These are phyloP conservation scores for Zymoseptoria tritici DNA, from an alignment of 2,329 filamentous ascomycete species.

Conservation along the genomic window DNA sequence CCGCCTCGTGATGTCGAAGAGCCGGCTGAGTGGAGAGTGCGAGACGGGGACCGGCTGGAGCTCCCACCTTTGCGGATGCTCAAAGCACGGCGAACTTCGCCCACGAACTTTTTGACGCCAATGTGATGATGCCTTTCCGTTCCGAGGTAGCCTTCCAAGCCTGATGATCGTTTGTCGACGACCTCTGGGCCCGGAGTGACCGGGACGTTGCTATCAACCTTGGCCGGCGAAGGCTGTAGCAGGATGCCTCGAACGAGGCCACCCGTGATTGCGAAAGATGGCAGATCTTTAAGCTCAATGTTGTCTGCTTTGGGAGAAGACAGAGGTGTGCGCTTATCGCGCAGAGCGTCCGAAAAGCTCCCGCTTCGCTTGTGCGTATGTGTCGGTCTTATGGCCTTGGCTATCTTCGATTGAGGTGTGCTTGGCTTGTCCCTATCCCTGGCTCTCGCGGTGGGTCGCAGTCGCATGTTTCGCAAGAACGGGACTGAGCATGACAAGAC, in stretches of 20 bases:
- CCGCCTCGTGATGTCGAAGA: conserved; percentile 53
- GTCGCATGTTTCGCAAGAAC: conserved; percentile 23
- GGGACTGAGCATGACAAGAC: conserved; percentile 55
- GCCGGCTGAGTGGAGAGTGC: conserved; percentile 8
- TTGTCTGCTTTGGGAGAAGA: conserved; percentile 40
- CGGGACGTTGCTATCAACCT: conserved; percentile 52
- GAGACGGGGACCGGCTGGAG: conserved; percentile 14
- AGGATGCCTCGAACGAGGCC: conserved; percentile 82
- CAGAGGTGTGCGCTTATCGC: conserved; percentile 56
- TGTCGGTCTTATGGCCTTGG: conserved; percentile 20
- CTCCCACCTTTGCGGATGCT: conserved; percentile 43
- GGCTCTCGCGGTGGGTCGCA: conserved; percentile 14
- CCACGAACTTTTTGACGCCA: conserved; percentile 78
- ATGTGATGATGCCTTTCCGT: conserved; percentile 40
- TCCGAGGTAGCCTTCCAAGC: conserved; percentile 8
- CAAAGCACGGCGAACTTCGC: conserved; percentile 75
- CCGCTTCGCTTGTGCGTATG: conserved; percentile 72
- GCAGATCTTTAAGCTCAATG: conserved; percentile 34
- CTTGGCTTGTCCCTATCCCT: conserved; percentile 6
- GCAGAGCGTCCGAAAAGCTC: conserved; percentile 76
- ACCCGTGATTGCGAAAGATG: conserved; percentile 64
- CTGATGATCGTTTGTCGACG: conserved; percentile 8
- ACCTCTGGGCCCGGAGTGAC: conserved; percentile 41
- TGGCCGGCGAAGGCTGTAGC: conserved; percentile 73
- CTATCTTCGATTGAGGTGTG: conserved; percentile 1